Base-by-base conservation (phyloP, 768 basidiomycete species). In the Rhizopogon vesiculosus region DNA sequence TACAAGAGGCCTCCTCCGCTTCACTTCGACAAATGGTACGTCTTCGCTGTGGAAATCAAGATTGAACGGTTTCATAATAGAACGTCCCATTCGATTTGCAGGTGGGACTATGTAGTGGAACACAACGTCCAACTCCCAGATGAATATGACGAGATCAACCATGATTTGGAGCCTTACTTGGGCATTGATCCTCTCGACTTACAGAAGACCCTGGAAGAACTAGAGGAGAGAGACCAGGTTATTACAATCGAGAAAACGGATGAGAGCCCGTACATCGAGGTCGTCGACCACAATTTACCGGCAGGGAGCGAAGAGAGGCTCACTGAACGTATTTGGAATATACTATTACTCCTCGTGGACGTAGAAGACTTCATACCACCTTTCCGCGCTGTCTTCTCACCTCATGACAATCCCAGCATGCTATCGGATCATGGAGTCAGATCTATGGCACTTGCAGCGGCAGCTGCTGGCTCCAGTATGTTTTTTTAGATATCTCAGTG, bases 101-200 rank as follows among this genome's bases (percentile, higher is more conserved):
- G 76, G 76, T 79, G 76, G 78, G 58, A 67, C 19, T 79, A 75
- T 54, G 73, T 73, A 6, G 64, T 68, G n/a, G 59, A 60, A 49
- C 59, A 79, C 56, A 57, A 69, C 29, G 69, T 79, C 2, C 72
- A 69, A 42, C 66, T 79, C 1, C 73, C 71, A 15, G 78, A 79
- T 56, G 77, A 79, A 53, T 79, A 79, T 45, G 77, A 79, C 61
- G 75, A 76, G 56, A 78, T 78, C 48, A 60, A 67, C 53, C 58
- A 64, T 7, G 69, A 76, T 51, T 56, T 78, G 8, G 67, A 70
- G 25, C 70, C 72, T 0, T 75, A 67, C 60, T 73, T 67, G 66
- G 76, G 70, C 0, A 60, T 78, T 45, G 59, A 66, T 35, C 73
- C 74, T 0, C n/a, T 43, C 1, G 62, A 64, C 1, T 42, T 75